phyloP scores from a whole-genome alignment of 345 rosid species.

The Linum usitatissimum region DNA sequence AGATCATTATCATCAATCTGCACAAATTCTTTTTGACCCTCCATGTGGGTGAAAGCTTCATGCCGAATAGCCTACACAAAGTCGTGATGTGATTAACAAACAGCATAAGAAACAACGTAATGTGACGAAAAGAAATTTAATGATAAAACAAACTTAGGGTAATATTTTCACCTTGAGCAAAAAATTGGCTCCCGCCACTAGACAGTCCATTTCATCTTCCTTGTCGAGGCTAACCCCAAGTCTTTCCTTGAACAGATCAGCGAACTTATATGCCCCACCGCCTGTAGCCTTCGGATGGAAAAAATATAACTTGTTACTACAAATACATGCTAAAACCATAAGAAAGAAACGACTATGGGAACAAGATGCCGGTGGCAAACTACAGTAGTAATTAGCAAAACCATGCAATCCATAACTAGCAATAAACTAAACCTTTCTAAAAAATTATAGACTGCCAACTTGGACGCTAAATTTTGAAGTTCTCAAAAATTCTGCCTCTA shows the following conservation, averaged over 20 bases:
- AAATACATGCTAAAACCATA: neutral
- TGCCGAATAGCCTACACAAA: slow-evolving; percentile 87
- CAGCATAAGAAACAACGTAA: neutral
- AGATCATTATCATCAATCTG: slow-evolving; percentile 83
- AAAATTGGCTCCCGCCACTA: slow-evolving; percentile 97
- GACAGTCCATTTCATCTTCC: slow-evolving; percentile 99
- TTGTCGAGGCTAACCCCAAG: slow-evolving; percentile 93
- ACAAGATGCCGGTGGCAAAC: neutral
- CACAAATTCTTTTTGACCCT: slow-evolving; percentile 87
- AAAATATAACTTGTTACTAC: neutral
- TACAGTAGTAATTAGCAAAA: neutral
- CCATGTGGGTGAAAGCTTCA: slow-evolving; percentile 98
- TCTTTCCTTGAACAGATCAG: slow-evolving; percentile 89
- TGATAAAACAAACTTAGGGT: slow-evolving; percentile 7
- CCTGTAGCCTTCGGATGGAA: slow-evolving; percentile 85
- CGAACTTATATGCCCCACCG: slow-evolving; percentile 89
- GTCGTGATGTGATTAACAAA: slow-evolving; percentile 3
- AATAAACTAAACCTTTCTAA: no score
- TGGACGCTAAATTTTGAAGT: no score
- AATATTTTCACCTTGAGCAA: slow-evolving; percentile 62
- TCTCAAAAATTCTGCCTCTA: neutral
- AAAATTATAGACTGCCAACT: no score
- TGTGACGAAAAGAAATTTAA: neutral
- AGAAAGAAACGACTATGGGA: neutral
- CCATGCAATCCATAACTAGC: neutral